Conservation (phyloP, 2,329 filamentous ascomycete species). For the Ceratocystis lukuohia region DNA sequence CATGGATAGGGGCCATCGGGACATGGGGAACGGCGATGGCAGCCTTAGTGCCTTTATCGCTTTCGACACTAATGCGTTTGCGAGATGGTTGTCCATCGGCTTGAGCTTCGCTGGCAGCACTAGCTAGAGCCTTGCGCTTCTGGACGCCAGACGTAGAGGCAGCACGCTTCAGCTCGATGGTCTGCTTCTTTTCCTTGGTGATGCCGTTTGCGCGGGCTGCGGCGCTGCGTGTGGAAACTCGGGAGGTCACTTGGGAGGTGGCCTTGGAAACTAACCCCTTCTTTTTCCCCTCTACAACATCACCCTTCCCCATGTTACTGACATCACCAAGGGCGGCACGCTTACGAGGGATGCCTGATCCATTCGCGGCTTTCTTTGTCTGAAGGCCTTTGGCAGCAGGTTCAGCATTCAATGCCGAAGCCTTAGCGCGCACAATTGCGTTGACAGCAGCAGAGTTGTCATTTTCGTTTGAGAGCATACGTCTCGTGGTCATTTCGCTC, state of each 20-base stretch:
- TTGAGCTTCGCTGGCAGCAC: slow-evolving; percentile 16
- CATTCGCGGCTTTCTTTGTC: slow-evolving; percentile 51
- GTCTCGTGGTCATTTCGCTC: slow-evolving; percentile 26
- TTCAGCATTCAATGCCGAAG: slow-evolving; percentile 55
- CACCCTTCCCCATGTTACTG: slow-evolving; percentile 82
- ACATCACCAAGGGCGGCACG: slow-evolving; percentile 83
- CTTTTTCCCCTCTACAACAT: slow-evolving; percentile 64
- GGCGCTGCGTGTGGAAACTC: slow-evolving; percentile 45
- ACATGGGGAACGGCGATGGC: slow-evolving; percentile 13
- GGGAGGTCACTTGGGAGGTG: slow-evolving; percentile 59
- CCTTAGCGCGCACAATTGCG: slow-evolving; percentile 86
- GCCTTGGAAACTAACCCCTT: slow-evolving; percentile 69
- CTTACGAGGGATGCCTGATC: slow-evolving; percentile 46
- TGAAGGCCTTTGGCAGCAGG: slow-evolving; percentile 45
- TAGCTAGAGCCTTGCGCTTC: slow-evolving; percentile 53
- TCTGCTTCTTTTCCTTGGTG: slow-evolving; percentile 56
- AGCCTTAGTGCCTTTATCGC: slow-evolving; percentile 33
- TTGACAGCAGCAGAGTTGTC: slow-evolving; percentile 74
- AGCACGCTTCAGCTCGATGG: slow-evolving; percentile 53
- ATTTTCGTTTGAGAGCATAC: slow-evolving; percentile 78
- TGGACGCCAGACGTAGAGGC: slow-evolving; percentile 58
- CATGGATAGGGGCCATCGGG: slow-evolving; percentile 22
- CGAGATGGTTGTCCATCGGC: slow-evolving; percentile 39
- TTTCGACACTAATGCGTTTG: slow-evolving; percentile 38
- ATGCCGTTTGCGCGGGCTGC: slow-evolving; percentile 50